Evolutionary conservation across 805 yeast species (phyloP), one percentile per base, ranked within the genome.

Genomic region (Suhomyces sp.): DNA sequence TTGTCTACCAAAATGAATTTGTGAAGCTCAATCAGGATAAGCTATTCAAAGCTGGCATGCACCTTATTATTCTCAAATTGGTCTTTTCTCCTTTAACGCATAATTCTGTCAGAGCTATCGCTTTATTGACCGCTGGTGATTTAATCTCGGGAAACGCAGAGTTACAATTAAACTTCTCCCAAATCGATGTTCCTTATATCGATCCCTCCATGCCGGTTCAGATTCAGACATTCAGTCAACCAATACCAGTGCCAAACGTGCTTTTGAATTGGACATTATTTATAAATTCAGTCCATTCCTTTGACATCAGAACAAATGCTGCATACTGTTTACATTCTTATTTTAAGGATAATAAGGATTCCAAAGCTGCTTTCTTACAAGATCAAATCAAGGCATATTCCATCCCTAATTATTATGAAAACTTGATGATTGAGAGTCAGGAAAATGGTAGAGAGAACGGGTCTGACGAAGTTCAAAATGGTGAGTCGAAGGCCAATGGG

Each of bases 151-250:
- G 83, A 29, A 90, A 91, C 65, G 68, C 76, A 2, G 80, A 75
- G 2, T 79, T 88, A 33, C 99, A 94, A 67, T 71, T 73, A 12
- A 83, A 83, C 53, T 87, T 93, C 60, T 78, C 90, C 1, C 84
- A 84, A 51, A 85, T 93, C 12, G 98, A 94, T 67, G 97, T 94
- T 6, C 99, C 99, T 0, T 90, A 86, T 64, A 76, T 92, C 51
- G 97, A 90, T 62, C 90, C 97, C 9, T 75, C 86, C 5, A 62
- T 82, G 50, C 84, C 85, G 0, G 51, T 80, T 1, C 77, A 70
- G 51, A 57, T 69, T 15, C 78, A 74, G 50, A 42, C 63, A 1
- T 73, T 62, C 42, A 69, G 66, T 44, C 60, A 56, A 45, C 63
- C 68, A 1, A 69, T 90, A 2, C 93, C 97, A 0, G 96, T 89